Percentiles rank a stretch among this genome's conserved stretches.
Conservation (phyloP, 164 flowering plant genomes). For the Magnolia officinalis region DNA sequence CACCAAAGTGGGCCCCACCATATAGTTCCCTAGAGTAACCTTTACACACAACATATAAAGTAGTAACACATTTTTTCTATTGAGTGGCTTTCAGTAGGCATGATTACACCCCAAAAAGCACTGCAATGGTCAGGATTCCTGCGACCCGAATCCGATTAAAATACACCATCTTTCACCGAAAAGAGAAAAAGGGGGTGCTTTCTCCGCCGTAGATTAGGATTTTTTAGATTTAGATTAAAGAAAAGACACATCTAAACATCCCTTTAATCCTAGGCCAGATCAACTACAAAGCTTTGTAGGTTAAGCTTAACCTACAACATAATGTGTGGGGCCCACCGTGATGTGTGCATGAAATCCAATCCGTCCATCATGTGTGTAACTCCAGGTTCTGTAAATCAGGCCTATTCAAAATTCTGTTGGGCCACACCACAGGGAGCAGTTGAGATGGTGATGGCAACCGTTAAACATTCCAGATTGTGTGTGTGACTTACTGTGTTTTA, state of each 20-base stretch:
- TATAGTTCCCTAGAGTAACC: background rate
- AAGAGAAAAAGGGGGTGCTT: constrained; percentile 36
- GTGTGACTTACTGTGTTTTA: no score
- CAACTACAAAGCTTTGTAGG: no score
- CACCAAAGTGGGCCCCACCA: no score
- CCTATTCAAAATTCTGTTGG: no score
- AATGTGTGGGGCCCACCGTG: no score
- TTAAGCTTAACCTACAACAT: no score
- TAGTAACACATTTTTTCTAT: constrained; percentile 19
- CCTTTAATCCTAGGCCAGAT: constrained; percentile 5
- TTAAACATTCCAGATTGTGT: no score
- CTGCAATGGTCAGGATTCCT: constrained; percentile 49
- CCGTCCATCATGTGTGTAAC: no score
- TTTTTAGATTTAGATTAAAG: constrained; percentile 16
- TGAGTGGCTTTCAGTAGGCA: constrained; percentile 44
- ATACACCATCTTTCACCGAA: constrained; percentile 49
- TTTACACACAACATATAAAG: constrained; percentile 38
- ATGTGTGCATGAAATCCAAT: no score
- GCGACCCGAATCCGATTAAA: constrained; percentile 31
- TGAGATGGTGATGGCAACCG: no score
- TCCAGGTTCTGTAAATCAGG: no score
- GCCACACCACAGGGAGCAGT: no score
- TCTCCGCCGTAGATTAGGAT: constrained; percentile 38
- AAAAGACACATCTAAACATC: constrained; percentile 13
- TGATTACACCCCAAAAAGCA: constrained; percentile 60